Conservation (phyloP, 768 basidiomycete genomes). For the Punctularia strigosozonata region DNA sequence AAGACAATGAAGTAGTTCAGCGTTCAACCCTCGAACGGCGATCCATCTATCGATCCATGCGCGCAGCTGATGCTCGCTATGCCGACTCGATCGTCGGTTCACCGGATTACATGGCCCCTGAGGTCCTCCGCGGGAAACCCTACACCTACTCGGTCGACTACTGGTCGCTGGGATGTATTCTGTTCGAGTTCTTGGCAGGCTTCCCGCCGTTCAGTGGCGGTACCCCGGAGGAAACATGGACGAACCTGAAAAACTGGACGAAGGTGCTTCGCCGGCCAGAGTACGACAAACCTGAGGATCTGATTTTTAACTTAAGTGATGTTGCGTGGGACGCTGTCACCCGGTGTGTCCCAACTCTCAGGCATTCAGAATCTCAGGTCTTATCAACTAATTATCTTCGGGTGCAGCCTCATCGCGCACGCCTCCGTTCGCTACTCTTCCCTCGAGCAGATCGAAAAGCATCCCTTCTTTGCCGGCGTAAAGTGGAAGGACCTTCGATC, state of each 20-base stretch:
- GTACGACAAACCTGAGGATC: conserved; percentile 91
- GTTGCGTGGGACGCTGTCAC: conserved; percentile 92
- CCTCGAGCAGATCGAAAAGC: conserved; percentile 56
- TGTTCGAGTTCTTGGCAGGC: conserved; percentile 94
- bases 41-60: conserved; percentile 87
- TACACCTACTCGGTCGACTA: conserved; percentile 96
- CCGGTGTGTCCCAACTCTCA: conserved; percentile 33
- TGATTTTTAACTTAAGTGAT: conserved; percentile 92
- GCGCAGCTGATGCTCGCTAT: conserved; percentile 83
- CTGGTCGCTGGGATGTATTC: conserved; percentile 96
- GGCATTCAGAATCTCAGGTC: neutral
- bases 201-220: conserved; percentile 97
- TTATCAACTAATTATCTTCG: neutral
- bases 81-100: conserved; percentile 97
- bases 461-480: conserved; percentile 73
- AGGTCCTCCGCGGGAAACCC: conserved; percentile 87
- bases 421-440: conserved; percentile 70
- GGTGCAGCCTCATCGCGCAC: conserved; percentile 77
- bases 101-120: conserved; percentile 97
- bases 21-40: conserved; percentile 91
- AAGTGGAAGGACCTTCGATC: conserved; percentile 75
- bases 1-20: conserved; percentile 82
- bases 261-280: conserved; percentile 85
- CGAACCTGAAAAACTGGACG: conserved; percentile 96
- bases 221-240: conserved; percentile 97